Evolutionary conservation across 2,329 filamentous ascomycete species (phyloP), one percentile per base, ranked within the genome.

Genomic region (Nigrospora sphaerica): DNA sequence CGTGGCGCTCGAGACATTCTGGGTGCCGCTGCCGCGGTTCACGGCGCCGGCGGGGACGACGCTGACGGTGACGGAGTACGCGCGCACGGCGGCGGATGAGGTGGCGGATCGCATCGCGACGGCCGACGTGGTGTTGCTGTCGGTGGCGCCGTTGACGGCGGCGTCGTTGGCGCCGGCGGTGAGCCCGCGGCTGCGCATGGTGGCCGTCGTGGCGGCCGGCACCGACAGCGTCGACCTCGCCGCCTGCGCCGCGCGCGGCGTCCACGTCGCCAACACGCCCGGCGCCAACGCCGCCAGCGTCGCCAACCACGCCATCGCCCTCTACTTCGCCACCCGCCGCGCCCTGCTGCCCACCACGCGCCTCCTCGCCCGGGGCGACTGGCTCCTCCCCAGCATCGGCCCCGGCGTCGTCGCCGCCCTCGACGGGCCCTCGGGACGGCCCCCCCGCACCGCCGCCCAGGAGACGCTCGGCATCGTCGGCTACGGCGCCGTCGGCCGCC

Each of bases 281-380:
- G 57, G 61, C 12, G 66, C 64, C 46, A 68, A 63, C 45, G 57
- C 58, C 31, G 60, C 59, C 19, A 48, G 59, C 11, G 67, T 70
- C 1, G 60, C 63, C 0, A 70, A 76, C 53, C 78, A 80, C 53
- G 73, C 61, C 28, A 61, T 80, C 9, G 62, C 68, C 0, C 60
- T 78, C 5, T 75, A 71, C 54, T 54, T 70, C 49, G 60, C 62
- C 4, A 47, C 59, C 18, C 63, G 67, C 36, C 62, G 68, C n/a
- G 63, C 60, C 32, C 48, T 71, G 3, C 50, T 63, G 12, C 56
- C 58, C 5, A 53, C 62, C 37, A 56, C 66, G 54, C 46, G 53
- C 4, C 44, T 62, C 34, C 58, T 53, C 1, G 52, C 53, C 5
- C 32, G 48, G 1, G 64, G 62, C 0, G 56, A 49, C 45, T 65